A percentile compares a stretch with the other conserved stretches of the same genome.
Evolutionary conservation across 768 basidiomycete genomes (phyloP).

Genomic region (Russula compacta): DNA sequence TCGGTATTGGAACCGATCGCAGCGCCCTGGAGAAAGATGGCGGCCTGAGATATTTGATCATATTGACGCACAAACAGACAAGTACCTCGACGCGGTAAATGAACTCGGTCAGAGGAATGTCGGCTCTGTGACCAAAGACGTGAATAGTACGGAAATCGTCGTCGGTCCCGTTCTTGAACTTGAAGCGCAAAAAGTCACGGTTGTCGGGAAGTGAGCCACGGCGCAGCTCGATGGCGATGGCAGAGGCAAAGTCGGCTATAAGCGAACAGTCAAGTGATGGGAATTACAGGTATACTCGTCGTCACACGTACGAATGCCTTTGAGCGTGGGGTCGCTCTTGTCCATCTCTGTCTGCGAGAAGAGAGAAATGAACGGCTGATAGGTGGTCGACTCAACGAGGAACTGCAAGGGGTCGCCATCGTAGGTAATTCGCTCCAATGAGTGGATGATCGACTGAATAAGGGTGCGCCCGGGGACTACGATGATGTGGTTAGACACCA

Average conservation of each 20-base stretch:
- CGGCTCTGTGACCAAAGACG: conserved; percentile 64
- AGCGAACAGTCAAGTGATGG: not conserved
- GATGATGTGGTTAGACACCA: not conserved
- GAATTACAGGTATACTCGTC: not conserved
- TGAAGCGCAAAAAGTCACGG: conserved; percentile 76
- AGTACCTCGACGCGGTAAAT: conserved; percentile 70
- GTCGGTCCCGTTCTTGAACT: conserved; percentile 74
- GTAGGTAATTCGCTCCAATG: conserved; percentile 72
- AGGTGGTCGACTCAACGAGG: conserved; percentile 69
- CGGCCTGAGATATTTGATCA: not conserved
- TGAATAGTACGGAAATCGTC: conserved; percentile 57
- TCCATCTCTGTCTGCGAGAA: conserved; percentile 67
- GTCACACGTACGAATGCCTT: conserved; percentile 53
- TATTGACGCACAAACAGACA: conserved; percentile 15
- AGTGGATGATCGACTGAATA: conserved; percentile 57
- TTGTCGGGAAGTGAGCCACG: conserved; percentile 65
- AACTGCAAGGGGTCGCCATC: conserved; percentile 73
- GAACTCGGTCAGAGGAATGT: conserved; percentile 79
- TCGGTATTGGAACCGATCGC: conserved; percentile 37
- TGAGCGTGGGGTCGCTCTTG: conserved; percentile 48
- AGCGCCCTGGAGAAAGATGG: conserved; percentile 29
- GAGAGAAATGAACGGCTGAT: conserved; percentile 86
- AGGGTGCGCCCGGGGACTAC: conserved; percentile 78
- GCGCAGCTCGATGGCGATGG: conserved; percentile 71
- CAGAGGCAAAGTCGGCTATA: conserved; percentile 63